Base-by-base conservation (phyloP, 2,329 filamentous ascomycete genomes). In the Drechslerella coelobrocha region DNA sequence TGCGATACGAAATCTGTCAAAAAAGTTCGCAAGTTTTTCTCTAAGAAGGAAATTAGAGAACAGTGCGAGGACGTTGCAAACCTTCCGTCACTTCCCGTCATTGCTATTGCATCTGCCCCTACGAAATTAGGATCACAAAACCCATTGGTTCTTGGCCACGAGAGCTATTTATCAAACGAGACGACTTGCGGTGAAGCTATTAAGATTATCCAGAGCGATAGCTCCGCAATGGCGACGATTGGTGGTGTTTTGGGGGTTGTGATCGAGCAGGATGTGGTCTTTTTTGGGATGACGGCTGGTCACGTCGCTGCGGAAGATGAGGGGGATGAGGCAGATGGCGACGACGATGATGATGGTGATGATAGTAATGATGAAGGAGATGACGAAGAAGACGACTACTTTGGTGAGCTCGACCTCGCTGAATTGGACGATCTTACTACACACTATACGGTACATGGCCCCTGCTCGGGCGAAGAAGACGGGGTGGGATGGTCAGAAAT, bases 1-100 rank as follows among this genome's bases (percentile, higher is more conserved):
- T 76, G 75, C 68, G 68, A 73, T 21, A 37, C 61, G 23, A 62
- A 61, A 14, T 63, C 71, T 1, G 47, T 56, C 1, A 73, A 65
- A 34, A 72, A 61, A n/a, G 52, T 73, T 17, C 51, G 53, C 53
- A 66, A 61, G n/a, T 75, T 75, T 39, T 75, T 75, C 61, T 59
- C 69, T 17, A 68, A 54, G 41, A 68, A 61, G 19, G 62, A 68
- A 27, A 50, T 68, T 1, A 68, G 43, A 27, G 51, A 68, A 45
- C 62, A 68, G 47, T 68, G 55, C 23, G 55, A 68, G 19, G 62
- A 59, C 7, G 55, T 47, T 3, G 55, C 31, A 5, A 54, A 48
- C 23, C n/a, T 68, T 14, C 55, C 62, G 6, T 53, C 62, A 10
- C 17, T 68, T 6, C 62, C 62, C 1, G 55, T 68, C 6, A 19